Conservation (phyloP, 2,329 filamentous ascomycete species). For the Beauveria scarabaeidicola region DNA sequence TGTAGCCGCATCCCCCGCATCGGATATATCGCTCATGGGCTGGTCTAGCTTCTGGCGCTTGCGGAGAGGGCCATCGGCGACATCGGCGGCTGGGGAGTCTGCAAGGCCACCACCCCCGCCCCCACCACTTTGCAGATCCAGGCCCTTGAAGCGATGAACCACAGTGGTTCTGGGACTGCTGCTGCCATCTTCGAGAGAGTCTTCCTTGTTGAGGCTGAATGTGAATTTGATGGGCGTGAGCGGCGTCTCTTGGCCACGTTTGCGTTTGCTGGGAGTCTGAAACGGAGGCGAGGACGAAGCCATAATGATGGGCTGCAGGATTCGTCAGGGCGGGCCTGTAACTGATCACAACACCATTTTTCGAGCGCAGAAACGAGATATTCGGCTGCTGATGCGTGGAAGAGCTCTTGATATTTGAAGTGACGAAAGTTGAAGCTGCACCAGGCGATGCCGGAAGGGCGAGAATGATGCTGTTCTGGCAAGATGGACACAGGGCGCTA, state of each 20-base stretch:
- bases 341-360: background rate
- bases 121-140: conserved; percentile 38
- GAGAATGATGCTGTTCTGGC: background rate
- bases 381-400: background rate
- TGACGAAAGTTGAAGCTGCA: background rate
- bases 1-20: background rate
- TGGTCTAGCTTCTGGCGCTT: conserved; percentile 31
- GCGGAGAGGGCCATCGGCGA: conserved; percentile 23
- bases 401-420: background rate
- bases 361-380: background rate
- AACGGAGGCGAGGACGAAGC: conserved; percentile 6
- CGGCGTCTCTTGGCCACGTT: conserved; percentile 30
- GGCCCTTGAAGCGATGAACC: conserved; percentile 42
- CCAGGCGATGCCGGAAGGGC: background rate
- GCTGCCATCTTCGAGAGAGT: conserved; percentile 35
- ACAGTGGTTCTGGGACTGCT: conserved; percentile 46
- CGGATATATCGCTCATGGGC: conserved; percentile 21
- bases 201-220: conserved; percentile 30
- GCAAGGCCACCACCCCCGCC: conserved; percentile 30
- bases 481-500: conserved; percentile 5
- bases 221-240: conserved; percentile 35
- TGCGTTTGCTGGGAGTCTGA: conserved; percentile 36
- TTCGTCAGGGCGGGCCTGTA: background rate
- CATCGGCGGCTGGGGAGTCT: conserved; percentile 14
- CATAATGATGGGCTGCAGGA: background rate